phyloP scores from a whole-genome alignment of 176 grass and related monocot species.

The Themeda triandra region DNA sequence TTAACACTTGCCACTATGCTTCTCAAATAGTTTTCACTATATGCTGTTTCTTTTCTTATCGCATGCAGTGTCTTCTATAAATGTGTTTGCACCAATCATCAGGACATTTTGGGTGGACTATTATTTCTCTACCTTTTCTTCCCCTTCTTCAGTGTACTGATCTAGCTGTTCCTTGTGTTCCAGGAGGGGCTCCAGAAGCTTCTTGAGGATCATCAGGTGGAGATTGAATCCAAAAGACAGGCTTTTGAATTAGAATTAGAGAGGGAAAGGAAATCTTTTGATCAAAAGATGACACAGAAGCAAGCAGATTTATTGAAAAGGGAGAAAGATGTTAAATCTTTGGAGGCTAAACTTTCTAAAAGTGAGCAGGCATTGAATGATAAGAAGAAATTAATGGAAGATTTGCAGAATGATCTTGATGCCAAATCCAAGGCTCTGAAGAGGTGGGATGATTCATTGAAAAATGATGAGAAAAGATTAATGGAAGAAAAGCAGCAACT shows the following conservation, averaged over 20 bases:
- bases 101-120: not conserved
- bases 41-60: not conserved
- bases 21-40: not conserved
- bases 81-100: not conserved
- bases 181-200: constrained; percentile 84
- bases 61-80: not conserved
- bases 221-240: constrained; percentile 60
- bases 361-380: constrained; percentile 57
- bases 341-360: constrained; percentile 60
- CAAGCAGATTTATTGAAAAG: constrained; percentile 50
- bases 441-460: constrained; percentile 70
- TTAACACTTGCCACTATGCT: not conserved
- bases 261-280: constrained; percentile 60
- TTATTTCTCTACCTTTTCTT: not conserved
- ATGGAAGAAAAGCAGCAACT: constrained; percentile 58
- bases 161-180: constrained; percentile 6
- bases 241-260: constrained; percentile 77
- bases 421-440: constrained; percentile 70
- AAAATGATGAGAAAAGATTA: constrained; percentile 52
- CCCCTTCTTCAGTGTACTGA: constrained; percentile 20
- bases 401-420: constrained; percentile 68
- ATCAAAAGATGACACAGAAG: constrained; percentile 53
- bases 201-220: constrained; percentile 65
- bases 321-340: constrained; percentile 55
- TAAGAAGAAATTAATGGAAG: constrained; percentile 57